Base-by-base conservation (phyloP, 2,329 filamentous ascomycete genomes). In the Fusarium subglutinans region DNA sequence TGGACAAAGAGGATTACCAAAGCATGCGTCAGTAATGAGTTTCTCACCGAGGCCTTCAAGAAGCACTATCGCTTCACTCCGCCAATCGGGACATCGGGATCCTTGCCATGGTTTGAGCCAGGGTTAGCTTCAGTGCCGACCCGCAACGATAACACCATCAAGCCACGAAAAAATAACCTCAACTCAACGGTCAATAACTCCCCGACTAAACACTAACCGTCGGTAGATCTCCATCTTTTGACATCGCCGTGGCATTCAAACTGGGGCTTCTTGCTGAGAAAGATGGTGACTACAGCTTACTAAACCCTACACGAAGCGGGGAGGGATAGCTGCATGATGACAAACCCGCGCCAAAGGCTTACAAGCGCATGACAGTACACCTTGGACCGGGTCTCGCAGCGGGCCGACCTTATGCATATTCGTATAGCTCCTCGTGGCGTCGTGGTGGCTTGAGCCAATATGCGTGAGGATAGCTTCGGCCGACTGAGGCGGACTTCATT, bases 251-350 rank as follows among this genome's bases (percentile, higher is more conserved):
- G 1, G 40, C 4, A 53, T 22, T 4, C 1, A 3, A 33, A 68
- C 24, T 61, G 65, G 65, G 17, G 7, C 33, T 0, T 2, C 6
- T 38, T 73, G 70, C 69, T 73, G 70, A 73, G 60, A 59, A 73
- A 73, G 59, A 47, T 45, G 48, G 47, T 73, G 53, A 73, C 66
- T 50, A 54, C 58, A 45, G 64, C 64, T 72, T 51, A 72, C 65
- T 75, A 73, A 63, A 55, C 51, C 53, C 48, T 30, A 38, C 40
- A 41, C 14, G 22, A 28, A 47, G 65, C 30, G 71, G 67, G 57
- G 60, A 45, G 40, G 63, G 13, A 56, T 59, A 35, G 45, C 37
- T 48, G 41, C 63, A 63, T 69, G 68, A 74, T 74, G 41, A 75
- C 68, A 50, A 74, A 74, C 63, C 41, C 38, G 14, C 2, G 17